phyloP scores from a whole-genome alignment of 768 basidiomycete species.

The Collybiopsis luxurians region DNA sequence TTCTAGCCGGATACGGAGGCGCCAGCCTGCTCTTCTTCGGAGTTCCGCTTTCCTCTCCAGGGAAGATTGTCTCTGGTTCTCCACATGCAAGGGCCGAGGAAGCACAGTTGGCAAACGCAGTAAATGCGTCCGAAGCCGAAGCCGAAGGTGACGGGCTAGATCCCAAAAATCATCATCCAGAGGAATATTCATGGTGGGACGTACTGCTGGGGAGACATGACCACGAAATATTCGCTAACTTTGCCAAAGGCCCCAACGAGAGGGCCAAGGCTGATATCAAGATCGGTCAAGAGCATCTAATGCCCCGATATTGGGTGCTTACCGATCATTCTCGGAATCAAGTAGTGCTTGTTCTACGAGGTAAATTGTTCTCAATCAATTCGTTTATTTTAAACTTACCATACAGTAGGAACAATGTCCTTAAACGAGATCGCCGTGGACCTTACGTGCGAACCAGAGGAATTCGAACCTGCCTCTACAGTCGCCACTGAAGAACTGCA shows the following conservation, averaged over 20 bases:
- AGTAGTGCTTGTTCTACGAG: slow-evolving; percentile 74
- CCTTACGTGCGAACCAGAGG: slow-evolving; percentile 74
- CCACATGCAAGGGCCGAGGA: slow-evolving; percentile 54
- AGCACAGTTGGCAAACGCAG: slow-evolving; percentile 57
- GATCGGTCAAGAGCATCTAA: slow-evolving; percentile 63
- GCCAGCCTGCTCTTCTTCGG: slow-evolving; percentile 82
- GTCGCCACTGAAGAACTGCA: slow-evolving; percentile 20
- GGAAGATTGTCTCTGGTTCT: slow-evolving; percentile 25
- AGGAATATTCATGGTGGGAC: slow-evolving; percentile 79
- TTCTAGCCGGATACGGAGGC: slow-evolving; percentile 82
- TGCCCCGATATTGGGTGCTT: slow-evolving; percentile 86
- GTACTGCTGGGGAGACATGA: slow-evolving; percentile 78
- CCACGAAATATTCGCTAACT: slow-evolving; percentile 76
- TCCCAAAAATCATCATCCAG: slow-evolving; percentile 9
- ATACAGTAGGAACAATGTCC: slow-evolving; percentile 68
- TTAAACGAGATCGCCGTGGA: slow-evolving; percentile 86
- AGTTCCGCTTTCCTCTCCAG: slow-evolving; percentile 41
- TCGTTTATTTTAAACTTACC: not conserved
- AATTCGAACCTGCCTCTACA: slow-evolving; percentile 55
- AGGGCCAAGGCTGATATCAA: slow-evolving; percentile 31
- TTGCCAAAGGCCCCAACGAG: slow-evolving; percentile 30
- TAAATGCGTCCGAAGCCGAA: slow-evolving; percentile 72
- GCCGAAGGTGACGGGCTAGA: slow-evolving; percentile 38
- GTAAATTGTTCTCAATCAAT: slow-evolving; percentile 25
- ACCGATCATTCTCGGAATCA: slow-evolving; percentile 75